Evolutionary conservation across 495 filamentous ascomycete genomes (phyloP), one percentile per base, ranked within the genome.

Genomic region (Viridothelium virens): DNA sequence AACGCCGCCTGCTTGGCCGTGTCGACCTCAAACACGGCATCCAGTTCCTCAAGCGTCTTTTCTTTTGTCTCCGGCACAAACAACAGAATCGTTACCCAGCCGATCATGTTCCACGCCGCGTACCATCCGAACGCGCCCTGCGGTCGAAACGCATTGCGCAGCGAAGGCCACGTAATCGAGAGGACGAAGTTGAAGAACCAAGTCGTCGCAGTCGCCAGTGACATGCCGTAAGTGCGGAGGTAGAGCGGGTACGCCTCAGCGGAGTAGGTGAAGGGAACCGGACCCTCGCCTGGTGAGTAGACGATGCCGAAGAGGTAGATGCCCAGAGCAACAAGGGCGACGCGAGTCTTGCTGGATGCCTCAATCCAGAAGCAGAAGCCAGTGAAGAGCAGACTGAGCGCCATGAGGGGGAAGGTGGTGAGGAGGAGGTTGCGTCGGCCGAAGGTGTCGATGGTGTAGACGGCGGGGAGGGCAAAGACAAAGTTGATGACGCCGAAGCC

Each of bases 321-420:
- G 3, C 88, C 89, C 3, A 87, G 74, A 0, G 86, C 83, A 11
- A 71, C 83, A 0, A 88, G 72, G 2, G 76, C 86, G 0, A 87
- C 71, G 71, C 89, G 87, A 0, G 85, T 83, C 0, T 66, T 75
- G 61, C 65, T 79, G 10, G 67, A 47, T 1, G 69, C 61, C 0
- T 86, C 85, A 66, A 93, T 86, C 63, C 85, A 84, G 71, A 85
- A 91, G 72, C 81, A 88, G 61, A 91, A 81, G 0, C 87, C 89
- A 2, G 86, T 88, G 2, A 85, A 86, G 0, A 93, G 80, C 10
- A 93, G 77, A 34, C 87, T 88, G 87, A 88, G 90, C 41, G 81
- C 85, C 90, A 94, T 93, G 56, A 91, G 81, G 0, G 91, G 91
- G 75, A 93, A 93, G 11, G 91, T 96, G 74, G 91, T 89, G 4